Evolutionary conservation across 345 rosid species (phyloP).

Genomic region (Eutrema japonicum): DNA sequence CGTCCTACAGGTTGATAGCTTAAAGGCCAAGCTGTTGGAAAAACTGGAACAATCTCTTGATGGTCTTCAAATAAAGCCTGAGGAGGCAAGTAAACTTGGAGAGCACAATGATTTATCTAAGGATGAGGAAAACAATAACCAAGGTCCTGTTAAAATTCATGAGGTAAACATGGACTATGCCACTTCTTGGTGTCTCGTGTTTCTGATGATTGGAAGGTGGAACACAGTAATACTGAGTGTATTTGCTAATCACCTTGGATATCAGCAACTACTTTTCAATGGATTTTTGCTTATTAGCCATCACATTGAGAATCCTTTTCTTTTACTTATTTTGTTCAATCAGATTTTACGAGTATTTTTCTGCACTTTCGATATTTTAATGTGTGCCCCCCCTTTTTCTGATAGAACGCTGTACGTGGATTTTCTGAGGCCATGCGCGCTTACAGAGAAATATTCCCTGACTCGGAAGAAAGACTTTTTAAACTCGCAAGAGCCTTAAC

Average conservation of each 20-base stretch:
- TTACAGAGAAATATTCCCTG: conserved; percentile 91
- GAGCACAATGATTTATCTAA: conserved; percentile 53
- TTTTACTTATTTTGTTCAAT: conserved; percentile 20
- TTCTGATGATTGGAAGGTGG: conserved; percentile 21
- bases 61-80: conserved; percentile 66
- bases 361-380: conserved; percentile 2
- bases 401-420: conserved; percentile 76
- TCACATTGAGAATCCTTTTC: conserved; percentile 23
- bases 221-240: conserved; percentile 15
- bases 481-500: conserved; percentile 74
- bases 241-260: conserved; percentile 21
- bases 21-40: conserved; percentile 82
- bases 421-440: conserved; percentile 92
- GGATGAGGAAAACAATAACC: conserved; percentile 47
- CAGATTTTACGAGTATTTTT: conserved; percentile 18
- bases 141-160: conserved; percentile 48
- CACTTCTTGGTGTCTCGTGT: conserved; percentile 21
- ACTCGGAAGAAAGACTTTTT: conserved; percentile 82
- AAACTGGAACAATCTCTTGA: conserved; percentile 88
- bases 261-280: conserved; percentile 9
- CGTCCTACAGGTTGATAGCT: conserved; percentile 73
- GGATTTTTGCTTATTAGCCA: conserved; percentile 10
- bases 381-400: background rate
- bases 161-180: conserved; percentile 57
- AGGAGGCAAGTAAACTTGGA: conserved; percentile 47